Evolutionary conservation across 371 early-diverging fungal genomes (phyloP), one percentile per base, ranked within the genome.

Genomic region (Dichotomocladium elegans): DNA sequence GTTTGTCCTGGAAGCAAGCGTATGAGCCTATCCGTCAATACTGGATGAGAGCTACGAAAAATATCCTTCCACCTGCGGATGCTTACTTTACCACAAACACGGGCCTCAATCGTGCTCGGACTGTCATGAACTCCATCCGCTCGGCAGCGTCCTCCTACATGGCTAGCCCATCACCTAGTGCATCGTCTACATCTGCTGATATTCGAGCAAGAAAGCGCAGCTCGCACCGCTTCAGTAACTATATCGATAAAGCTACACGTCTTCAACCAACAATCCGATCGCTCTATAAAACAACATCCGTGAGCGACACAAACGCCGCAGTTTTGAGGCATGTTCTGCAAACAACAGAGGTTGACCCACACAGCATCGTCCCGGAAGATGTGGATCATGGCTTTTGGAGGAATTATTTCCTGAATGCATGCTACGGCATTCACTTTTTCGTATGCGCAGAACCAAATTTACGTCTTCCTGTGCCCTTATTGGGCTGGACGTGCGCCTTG

Each of bases 401-500:
- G 14, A 61, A 62, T 14, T 80, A 80, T 41, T 58, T 74, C 8
- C 47, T 63, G 12, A 66, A 72, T 55, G 70, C 72, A 10, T 60
- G 66, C 33, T 80, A 74, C 45, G 80, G 80, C 52, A 62, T 80
- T 11, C 72, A 76, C 42, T 70, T 70, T 35, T 80, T 52, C 53
- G 73, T 80, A 1, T 63, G 65, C 25, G 57, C 58, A 25, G 72
- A 72, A 43, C 48, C 66, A 1, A 55, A 65, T 24, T 24, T 67
- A 2, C 44, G 80, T 4, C 26, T 74, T 0, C 72, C 72, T 4
- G 60, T 55, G 0, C 64, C 75, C 8, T 41, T 64, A 3, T 51
- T 63, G 9, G 74, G 72, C 14, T 76, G 80, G 77, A 61, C 52
- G 21, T 72, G 74, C 37, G 72, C 66, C 0, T 52, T 65, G 44